These are phyloP conservation scores for Phialophora expanda DNA, from an alignment of 2,329 filamentous ascomycete genomes.

Conservation along the genomic window DNA sequence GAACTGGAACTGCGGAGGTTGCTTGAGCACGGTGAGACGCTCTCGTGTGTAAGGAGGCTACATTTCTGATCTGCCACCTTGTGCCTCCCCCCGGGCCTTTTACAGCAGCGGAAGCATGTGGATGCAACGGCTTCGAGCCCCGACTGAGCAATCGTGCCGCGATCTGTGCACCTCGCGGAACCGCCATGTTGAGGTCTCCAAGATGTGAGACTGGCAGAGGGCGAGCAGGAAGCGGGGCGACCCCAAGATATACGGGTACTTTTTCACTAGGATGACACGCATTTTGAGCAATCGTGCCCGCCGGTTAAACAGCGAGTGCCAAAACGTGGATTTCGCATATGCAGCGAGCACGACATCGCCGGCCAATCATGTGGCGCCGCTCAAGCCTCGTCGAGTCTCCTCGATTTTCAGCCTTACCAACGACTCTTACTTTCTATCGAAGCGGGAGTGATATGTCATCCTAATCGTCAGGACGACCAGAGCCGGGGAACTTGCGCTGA, in stretches of 20 bases:
- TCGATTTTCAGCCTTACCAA: slow-evolving; percentile 1
- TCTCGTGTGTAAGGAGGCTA: slow-evolving; percentile 28
- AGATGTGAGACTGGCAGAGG: not conserved
- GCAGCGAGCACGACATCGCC: slow-evolving; percentile 15
- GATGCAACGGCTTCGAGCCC: slow-evolving; percentile 26
- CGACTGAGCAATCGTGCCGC: slow-evolving; percentile 37
- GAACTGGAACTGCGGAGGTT: slow-evolving; percentile 29
- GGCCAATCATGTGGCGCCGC: slow-evolving; percentile 1
- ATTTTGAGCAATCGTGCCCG: not conserved
- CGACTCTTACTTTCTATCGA: not conserved
- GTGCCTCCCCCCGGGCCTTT: not conserved
- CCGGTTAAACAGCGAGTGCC: not conserved
- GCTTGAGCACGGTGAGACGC: slow-evolving; percentile 35
- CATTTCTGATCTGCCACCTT: slow-evolving; percentile 17
- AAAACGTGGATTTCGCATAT: not conserved
- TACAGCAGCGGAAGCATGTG: slow-evolving; percentile 13
- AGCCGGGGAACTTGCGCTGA: not conserved
- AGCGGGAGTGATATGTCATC: not conserved
- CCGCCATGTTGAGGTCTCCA: slow-evolving; percentile 31
- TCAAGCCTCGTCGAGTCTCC: not conserved
- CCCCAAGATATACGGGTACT: not conserved
- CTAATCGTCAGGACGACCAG: not conserved
- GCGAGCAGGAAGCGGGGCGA: not conserved
- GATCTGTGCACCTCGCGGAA: slow-evolving; percentile 37
- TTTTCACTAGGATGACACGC: slow-evolving; percentile 1